Evolutionary conservation across 495 filamentous ascomycete species (phyloP).

Genomic region (Bacidia gigantensis): DNA sequence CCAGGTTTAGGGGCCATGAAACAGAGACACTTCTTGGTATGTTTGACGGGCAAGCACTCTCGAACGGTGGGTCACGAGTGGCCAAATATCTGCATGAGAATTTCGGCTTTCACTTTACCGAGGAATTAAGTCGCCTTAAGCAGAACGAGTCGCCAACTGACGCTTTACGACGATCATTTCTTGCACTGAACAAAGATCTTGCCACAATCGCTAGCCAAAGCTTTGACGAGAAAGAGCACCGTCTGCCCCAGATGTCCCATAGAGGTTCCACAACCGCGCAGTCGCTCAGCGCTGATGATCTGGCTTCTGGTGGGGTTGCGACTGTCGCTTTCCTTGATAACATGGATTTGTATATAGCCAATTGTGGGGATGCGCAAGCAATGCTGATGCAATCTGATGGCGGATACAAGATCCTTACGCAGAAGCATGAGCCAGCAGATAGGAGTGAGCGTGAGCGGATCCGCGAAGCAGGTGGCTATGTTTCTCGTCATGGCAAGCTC

Average conservation of each 20-base stretch:
- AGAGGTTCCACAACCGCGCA: constrained; percentile 55
- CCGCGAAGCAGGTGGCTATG: constrained; percentile 86
- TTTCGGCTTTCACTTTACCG: constrained; percentile 67
- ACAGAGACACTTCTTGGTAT: constrained; percentile 82
- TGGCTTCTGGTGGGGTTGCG: constrained; percentile 78
- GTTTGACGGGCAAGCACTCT: constrained; percentile 82
- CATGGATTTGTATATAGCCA: constrained; percentile 85
- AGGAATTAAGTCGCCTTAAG: constrained; percentile 62
- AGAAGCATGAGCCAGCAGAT: constrained; percentile 86
- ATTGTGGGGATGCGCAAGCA: constrained; percentile 88
- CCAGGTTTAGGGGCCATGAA: constrained; percentile 79
- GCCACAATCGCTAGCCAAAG: constrained; percentile 74
- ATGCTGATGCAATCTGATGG: constrained; percentile 85
- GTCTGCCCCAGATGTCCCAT: constrained; percentile 39
- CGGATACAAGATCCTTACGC: constrained; percentile 62
- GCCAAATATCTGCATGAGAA: constrained; percentile 94
- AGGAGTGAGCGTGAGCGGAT: constrained; percentile 72
- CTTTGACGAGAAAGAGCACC: constrained; percentile 53
- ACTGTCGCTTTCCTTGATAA: constrained; percentile 81
- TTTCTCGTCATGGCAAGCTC: constrained; percentile 82
- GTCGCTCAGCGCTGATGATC: constrained; percentile 71
- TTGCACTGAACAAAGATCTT: constrained; percentile 86
- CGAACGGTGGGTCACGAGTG: constrained; percentile 80
- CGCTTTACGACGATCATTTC: constrained; percentile 73
- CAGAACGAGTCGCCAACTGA: constrained; percentile 60